phyloP scores from a whole-genome alignment of 1,139 yeast species.

The Suhomyces bribrorum region DNA sequence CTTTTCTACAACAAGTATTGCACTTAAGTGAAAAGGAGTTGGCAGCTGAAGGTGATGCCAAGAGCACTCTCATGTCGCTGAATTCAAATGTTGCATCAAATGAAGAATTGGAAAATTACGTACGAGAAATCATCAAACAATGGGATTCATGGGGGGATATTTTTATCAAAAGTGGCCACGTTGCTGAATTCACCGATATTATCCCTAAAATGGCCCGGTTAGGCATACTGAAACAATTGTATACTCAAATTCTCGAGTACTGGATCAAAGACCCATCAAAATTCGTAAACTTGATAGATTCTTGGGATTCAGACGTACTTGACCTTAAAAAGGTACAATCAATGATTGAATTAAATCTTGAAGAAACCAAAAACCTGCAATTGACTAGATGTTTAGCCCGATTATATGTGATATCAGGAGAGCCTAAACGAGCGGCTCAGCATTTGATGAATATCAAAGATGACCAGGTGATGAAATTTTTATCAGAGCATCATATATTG shows the following conservation, averaged over 20 bases:
- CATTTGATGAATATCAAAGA: conserved; percentile 63
- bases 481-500: conserved; percentile 63
- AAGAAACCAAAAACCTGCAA: conserved; percentile 16
- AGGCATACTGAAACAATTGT: conserved; percentile 39
- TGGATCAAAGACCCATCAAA: conserved; percentile 44
- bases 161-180: conserved; percentile 53
- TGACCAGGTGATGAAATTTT: conserved; percentile 53
- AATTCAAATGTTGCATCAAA: conserved; percentile 12
- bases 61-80: conserved; percentile 26
- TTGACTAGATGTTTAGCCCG: conserved; percentile 56
- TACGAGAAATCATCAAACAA: conserved; percentile 41
- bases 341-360: conserved; percentile 44
- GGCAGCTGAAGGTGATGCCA: conserved; percentile 23
- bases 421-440: conserved; percentile 62
- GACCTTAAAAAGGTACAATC: conserved; percentile 48
- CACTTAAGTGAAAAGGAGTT: conserved; percentile 6
- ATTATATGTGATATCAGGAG: conserved; percentile 57
- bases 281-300: conserved; percentile 43
- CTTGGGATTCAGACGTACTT: conserved; percentile 65
- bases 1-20: conserved; percentile 47
- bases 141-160: conserved; percentile 71
- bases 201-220: conserved; percentile 45
- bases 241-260: conserved; percentile 52
- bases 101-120: conserved; percentile 31
- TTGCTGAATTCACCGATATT: conserved; percentile 47